These are phyloP conservation scores for Coccinonectria pachysandricola DNA, from an alignment of 2,329 filamentous ascomycete genomes.

Conservation along the genomic window DNA sequence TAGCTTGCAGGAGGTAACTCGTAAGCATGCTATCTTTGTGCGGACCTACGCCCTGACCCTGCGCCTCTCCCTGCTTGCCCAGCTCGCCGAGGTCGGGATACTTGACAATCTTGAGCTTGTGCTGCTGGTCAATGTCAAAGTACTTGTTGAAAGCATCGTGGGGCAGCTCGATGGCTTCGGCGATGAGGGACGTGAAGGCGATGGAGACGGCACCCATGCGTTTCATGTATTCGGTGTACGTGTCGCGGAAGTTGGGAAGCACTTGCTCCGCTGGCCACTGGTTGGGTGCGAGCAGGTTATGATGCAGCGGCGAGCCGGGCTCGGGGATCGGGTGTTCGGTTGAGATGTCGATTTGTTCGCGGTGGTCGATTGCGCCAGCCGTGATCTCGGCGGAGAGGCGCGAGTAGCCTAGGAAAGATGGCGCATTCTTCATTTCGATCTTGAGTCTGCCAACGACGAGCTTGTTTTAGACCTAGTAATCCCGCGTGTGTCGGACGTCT, in stretches of 20 bases:
- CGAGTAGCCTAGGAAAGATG: conserved; percentile 62
- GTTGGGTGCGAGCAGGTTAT: conserved; percentile 66
- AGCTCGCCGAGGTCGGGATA: conserved; percentile 65
- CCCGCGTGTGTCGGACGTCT: too few species aligned
- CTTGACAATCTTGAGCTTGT: conserved; percentile 84
- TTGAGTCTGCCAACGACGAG: too few species aligned
- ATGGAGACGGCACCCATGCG: conserved; percentile 65
- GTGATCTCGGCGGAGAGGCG: conserved; percentile 60
- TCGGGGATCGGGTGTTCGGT: conserved; percentile 62
- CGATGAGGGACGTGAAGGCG: conserved; percentile 68
- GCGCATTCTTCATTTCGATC: conserved; percentile 64
- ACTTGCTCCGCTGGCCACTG: conserved; percentile 63
- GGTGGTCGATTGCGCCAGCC: conserved; percentile 63
- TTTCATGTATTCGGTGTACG: conserved; percentile 65
- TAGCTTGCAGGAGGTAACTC: conserved; percentile 72
- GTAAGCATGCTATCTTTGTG: conserved; percentile 82
- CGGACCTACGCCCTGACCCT: conserved; percentile 58
- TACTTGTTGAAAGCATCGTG: conserved; percentile 63
- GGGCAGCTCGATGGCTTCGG: conserved; percentile 70
- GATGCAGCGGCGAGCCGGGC: conserved; percentile 54
- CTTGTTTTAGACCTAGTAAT: too few species aligned
- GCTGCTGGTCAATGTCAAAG: conserved; percentile 65
- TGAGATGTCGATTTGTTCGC: conserved; percentile 79
- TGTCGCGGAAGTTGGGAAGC: conserved; percentile 57
- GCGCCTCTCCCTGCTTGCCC: conserved; percentile 30